Base-by-base conservation (phyloP, 371 early-diverging fungal genomes). In the Chytridiales sp. region DNA sequence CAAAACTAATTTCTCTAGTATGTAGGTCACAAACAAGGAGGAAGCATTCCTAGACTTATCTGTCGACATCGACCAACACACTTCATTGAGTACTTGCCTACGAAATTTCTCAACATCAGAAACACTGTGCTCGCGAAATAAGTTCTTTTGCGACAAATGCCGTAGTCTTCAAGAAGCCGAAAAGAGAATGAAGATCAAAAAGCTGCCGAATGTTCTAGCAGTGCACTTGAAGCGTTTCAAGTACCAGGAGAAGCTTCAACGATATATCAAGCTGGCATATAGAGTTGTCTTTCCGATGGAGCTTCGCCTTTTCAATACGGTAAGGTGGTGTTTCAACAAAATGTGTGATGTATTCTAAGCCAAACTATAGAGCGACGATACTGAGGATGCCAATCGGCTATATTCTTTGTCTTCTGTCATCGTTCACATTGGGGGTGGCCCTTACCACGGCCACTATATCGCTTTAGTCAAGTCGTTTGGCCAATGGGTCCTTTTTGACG, bases 161-260 rank as follows among this genome's bases (percentile, higher is more conserved):
- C 85, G 87, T 55, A 90, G 92, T 11, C 76, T 97, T 46, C 98
- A 97, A 72, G 98, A 97, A 68, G 98, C 98, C 21, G 95, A 97
- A 70, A 88, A 91, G 64, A 79, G 98, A 60, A 95, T 97, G 97
- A 93, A 93, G 62, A 88, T 97, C 42, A 92, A 93, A 69, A 80
- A 84, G 63, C 72, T 95, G 30, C 98, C 98, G 21, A 94, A 93
- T 59, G 89, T 97, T 19, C 75, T 97, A 30, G 95, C 95, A 0
- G 82, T 97, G 34, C 98, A 97, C 64, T 75, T 97, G 34, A 97
- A 97, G 69, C 84, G 98, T 27, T 97, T 97, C 77, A 97, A 97
- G 70, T 96, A 91, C 72, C 92, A 94, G 70, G 95, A 97, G 64
- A 83, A 87, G 34, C 74, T 93, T 56, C 89, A 91, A 51, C 81